Conservation (phyloP, 140 eudicot genomes). For the Cichorium intybus region DNA sequence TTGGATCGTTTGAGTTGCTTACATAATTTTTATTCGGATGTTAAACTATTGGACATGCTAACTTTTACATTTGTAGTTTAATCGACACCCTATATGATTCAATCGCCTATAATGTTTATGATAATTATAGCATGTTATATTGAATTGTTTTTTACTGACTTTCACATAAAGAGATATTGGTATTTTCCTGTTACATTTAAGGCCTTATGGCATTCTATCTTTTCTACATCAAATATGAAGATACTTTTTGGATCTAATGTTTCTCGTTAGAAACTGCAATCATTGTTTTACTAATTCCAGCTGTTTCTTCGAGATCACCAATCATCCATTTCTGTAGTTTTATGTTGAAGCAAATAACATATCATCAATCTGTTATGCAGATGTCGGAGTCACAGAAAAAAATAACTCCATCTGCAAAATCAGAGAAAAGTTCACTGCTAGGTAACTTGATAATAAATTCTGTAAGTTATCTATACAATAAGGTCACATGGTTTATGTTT, state of each 20-base stretch:
- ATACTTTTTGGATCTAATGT: slow-evolving; percentile 2
- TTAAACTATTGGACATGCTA: neutral
- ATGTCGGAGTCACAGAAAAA: slow-evolving; percentile 67
- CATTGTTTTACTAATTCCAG: neutral
- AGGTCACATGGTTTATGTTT: slow-evolving; percentile 14
- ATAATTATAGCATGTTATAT: neutral
- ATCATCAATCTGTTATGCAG: slow-evolving; percentile 23
- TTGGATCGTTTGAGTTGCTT: slow-evolving; percentile 1
- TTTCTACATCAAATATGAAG: neutral
- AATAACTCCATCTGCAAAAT: slow-evolving; percentile 33
- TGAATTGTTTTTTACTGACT: slow-evolving; percentile 6
- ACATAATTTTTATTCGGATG: neutral
- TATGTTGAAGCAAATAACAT: slow-evolving; percentile 1
- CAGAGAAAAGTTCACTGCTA: slow-evolving; percentile 52
- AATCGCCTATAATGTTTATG: neutral
- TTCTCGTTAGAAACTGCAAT: neutral
- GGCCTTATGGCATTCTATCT: neutral
- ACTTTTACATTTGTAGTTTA: neutral
- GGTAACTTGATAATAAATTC: slow-evolving; percentile 65
- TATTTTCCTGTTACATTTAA: slow-evolving; percentile 10
- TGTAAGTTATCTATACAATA: slow-evolving; percentile 37
- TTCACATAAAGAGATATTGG: slow-evolving; percentile 2
- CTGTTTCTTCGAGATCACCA: slow-evolving; percentile 4
- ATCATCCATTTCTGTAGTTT: slow-evolving; percentile 7
- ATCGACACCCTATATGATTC: slow-evolving; percentile 17